Evolutionary conservation across 768 basidiomycete genomes (phyloP).

Genomic region (Tubosaeta brunneosetosa): DNA sequence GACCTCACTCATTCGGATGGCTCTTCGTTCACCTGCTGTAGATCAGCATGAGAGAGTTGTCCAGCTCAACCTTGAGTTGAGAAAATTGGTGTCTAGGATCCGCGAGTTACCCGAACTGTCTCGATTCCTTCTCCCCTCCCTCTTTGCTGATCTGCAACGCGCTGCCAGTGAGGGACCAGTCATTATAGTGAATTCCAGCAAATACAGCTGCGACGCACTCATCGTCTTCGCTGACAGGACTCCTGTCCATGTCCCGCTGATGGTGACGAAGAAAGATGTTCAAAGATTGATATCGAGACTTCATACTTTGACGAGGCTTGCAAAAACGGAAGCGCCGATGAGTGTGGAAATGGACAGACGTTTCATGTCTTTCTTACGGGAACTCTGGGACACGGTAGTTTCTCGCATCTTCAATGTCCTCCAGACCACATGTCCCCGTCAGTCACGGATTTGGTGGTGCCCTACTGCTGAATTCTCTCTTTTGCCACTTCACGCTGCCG

Average conservation of each 20-base stretch:
- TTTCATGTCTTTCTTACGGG: not conserved
- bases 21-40: not conserved
- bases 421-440: too few species aligned
- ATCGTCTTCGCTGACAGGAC: not conserved
- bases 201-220: too few species aligned
- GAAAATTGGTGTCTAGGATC: not conserved
- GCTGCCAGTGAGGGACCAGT: not conserved
- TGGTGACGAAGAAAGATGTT: not conserved
- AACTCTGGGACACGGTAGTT: not conserved
- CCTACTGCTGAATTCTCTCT: too few species aligned
- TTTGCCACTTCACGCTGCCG: too few species aligned
- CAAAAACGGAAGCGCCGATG: not conserved
- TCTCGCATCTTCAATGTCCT: too few species aligned
- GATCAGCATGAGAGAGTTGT: not conserved
- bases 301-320: not conserved
- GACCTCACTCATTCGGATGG: not conserved
- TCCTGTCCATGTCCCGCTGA: not conserved
- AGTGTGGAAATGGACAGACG: not conserved
- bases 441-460: too few species aligned
- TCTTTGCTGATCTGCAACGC: not conserved
- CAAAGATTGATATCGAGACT: not conserved
- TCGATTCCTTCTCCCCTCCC: not conserved
- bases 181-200: too few species aligned
- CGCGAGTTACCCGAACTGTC: not conserved
- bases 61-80: not conserved